Evolutionary conservation across 2,329 filamentous ascomycete species (phyloP).

Genomic region (Knufia fluminis): DNA sequence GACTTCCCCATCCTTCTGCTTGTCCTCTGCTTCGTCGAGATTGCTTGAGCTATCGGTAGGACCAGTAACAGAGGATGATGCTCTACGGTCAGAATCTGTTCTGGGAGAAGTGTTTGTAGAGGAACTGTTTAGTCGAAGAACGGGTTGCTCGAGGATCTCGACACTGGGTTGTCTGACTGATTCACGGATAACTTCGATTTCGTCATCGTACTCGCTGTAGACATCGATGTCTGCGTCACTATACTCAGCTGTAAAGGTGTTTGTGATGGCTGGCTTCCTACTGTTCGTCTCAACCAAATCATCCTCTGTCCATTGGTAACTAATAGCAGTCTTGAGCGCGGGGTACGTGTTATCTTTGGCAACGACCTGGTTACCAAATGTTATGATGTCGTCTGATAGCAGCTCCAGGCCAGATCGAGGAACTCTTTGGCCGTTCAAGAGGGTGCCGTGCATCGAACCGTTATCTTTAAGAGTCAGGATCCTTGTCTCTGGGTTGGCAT

Average conservation of each 20-base stretch:
- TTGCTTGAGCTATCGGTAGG: constrained; percentile 1
- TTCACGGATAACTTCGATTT: constrained; percentile 16
- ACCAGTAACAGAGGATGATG: background rate
- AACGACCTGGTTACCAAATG: constrained; percentile 43
- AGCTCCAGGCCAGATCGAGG: constrained; percentile 24
- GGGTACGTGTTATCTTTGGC: constrained; percentile 30
- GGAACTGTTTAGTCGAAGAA: background rate
- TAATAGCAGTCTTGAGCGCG: background rate
- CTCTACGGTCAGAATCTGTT: background rate
- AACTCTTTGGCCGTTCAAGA: constrained; percentile 41
- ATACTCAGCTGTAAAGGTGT: constrained; percentile 34
- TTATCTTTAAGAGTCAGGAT: constrained; percentile 44
- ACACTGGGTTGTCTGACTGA: constrained; percentile 15
- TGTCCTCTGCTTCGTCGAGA: background rate
- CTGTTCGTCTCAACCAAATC: background rate
- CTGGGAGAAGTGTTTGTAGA: constrained; percentile 9
- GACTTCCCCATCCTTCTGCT: background rate
- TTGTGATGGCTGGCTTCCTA: constrained; percentile 19
- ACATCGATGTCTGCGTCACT: constrained; percentile 23
- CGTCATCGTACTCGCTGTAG: constrained; percentile 13
- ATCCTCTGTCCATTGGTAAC: background rate
- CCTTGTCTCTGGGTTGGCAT: constrained; percentile 18
- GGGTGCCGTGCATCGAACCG: constrained; percentile 55
- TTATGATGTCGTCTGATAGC: constrained; percentile 32
- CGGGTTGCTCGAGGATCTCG: constrained; percentile 10